These are phyloP conservation scores for Yueomyces sp. DNA, from an alignment of 1,139 yeast genomes.

Conservation along the genomic window DNA sequence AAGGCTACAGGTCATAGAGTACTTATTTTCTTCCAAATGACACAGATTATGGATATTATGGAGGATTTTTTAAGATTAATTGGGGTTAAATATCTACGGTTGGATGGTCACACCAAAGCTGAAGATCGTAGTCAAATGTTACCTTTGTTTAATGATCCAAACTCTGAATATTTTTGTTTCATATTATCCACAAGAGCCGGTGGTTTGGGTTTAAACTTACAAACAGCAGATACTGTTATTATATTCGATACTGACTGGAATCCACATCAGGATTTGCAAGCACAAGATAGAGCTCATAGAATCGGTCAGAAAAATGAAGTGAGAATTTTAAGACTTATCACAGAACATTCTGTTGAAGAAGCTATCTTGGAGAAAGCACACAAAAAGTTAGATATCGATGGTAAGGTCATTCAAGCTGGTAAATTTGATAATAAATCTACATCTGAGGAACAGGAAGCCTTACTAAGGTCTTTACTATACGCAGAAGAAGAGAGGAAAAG, in stretches of 20 bases:
- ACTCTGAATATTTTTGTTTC: slow-evolving; percentile 66
- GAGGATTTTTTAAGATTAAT: slow-evolving; percentile 63
- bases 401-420: slow-evolving; percentile 83
- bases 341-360: slow-evolving; percentile 76
- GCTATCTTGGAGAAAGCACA: slow-evolving; percentile 73
- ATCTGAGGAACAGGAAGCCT: slow-evolving; percentile 72
- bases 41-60: slow-evolving; percentile 82
- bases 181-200: slow-evolving; percentile 80
- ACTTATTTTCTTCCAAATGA: slow-evolving; percentile 76
- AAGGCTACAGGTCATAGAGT: slow-evolving; percentile 69
- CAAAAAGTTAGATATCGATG: slow-evolving; percentile 73
- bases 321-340: slow-evolving; percentile 63
- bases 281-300: slow-evolving; percentile 85
- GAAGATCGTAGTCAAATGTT: slow-evolving; percentile 67
- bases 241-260: slow-evolving; percentile 88
- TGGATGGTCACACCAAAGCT: slow-evolving; percentile 75
- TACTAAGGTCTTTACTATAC: slow-evolving; percentile 55
- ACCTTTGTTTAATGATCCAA: slow-evolving; percentile 57
- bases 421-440: slow-evolving; percentile 74
- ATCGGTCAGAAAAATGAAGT: slow-evolving; percentile 85
- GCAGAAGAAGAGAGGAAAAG: slow-evolving; percentile 52
- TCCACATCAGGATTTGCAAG: slow-evolving; percentile 87
- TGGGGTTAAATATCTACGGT: slow-evolving; percentile 56
- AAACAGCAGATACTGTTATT: slow-evolving; percentile 80
- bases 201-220: slow-evolving; percentile 75